Evolutionary conservation across 345 rosid species (phyloP).

Genomic region (Lepidium africanum): DNA sequence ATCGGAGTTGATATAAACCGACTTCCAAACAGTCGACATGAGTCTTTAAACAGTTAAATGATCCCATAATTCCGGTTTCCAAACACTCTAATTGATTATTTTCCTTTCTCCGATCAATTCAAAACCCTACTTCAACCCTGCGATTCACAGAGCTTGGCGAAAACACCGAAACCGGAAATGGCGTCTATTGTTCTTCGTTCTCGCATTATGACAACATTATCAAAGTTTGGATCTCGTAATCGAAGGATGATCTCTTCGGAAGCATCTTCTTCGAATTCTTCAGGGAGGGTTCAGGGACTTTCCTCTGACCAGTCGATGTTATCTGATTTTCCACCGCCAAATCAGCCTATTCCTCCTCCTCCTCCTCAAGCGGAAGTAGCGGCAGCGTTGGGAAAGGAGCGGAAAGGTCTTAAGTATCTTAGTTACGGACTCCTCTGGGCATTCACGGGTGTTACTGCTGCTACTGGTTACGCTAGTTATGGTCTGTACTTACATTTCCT

Average conservation of each 20-base stretch:
- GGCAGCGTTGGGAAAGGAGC: constrained; percentile 19
- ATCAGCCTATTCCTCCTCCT: constrained; percentile 23
- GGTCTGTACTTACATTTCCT: constrained; percentile 34
- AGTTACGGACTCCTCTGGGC: constrained; percentile 45
- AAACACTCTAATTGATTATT: background rate
- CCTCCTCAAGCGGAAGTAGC: constrained; percentile 29
- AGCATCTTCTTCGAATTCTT: constrained; percentile 30
- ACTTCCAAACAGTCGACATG: constrained; percentile 17
- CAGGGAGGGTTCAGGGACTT: constrained; percentile 31
- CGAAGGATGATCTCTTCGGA: constrained; percentile 35
- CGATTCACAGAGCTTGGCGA: constrained; percentile 1
- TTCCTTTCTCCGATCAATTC: constrained; percentile 11
- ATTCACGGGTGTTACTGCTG: constrained; percentile 53
- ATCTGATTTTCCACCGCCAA: constrained; percentile 34
- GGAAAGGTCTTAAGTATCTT: constrained; percentile 49
- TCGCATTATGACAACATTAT: constrained; percentile 29
- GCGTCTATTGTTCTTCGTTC: constrained; percentile 45
- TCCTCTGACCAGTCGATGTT: constrained; percentile 41
- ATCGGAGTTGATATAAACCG: constrained; percentile 14
- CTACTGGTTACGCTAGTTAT: constrained; percentile 50
- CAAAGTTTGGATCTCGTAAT: constrained; percentile 12
- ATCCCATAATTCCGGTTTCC: background rate
- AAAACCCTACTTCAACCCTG: constrained; percentile 31
- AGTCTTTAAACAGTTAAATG: background rate
- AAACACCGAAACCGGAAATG: constrained; percentile 35